Evolutionary conservation across 2,329 filamentous ascomycete genomes (phyloP).

Genomic region (Dactylellina cionopaga): DNA sequence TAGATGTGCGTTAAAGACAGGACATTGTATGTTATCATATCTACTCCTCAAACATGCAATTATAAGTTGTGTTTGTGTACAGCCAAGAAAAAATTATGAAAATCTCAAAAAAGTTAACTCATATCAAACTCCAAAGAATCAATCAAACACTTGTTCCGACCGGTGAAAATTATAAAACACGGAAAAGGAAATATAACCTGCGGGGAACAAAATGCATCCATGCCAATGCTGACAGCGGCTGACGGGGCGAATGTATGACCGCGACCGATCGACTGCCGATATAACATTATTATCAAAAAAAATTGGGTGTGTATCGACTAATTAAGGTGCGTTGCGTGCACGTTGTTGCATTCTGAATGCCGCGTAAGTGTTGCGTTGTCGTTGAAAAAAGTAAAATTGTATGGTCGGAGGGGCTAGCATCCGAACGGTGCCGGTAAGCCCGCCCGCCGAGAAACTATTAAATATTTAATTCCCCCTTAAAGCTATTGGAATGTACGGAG

Average conservation of each 20-base stretch:
- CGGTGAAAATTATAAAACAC: background rate
- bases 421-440: slow-evolving; percentile 31
- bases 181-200: background rate
- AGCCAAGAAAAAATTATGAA: slow-evolving; percentile 18
- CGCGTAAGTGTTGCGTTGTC: slow-evolving; percentile 23
- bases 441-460: background rate
- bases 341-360: slow-evolving; percentile 33
- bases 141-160: slow-evolving; percentile 17
- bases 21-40: slow-evolving; percentile 23
- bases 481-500: background rate
- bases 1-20: slow-evolving; percentile 22
- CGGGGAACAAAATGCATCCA: slow-evolving; percentile 3
- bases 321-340: slow-evolving; percentile 16
- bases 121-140: slow-evolving; percentile 15
- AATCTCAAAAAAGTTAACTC: slow-evolving; percentile 7
- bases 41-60: slow-evolving; percentile 7
- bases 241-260: background rate
- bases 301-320: too few relatives aligned
- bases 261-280: slow-evolving; percentile 5
- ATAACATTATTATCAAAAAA: slow-evolving; percentile 2
- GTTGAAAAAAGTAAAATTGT: background rate
- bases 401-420: slow-evolving; percentile 12
- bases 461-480: slow-evolving; percentile 7
- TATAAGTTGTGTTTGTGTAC: slow-evolving; percentile 4
- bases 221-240: slow-evolving; percentile 28